Evolutionary conservation across 2,329 filamentous ascomycete genomes (phyloP), one percentile per base, ranked within the genome.

Genomic region (Arthrobotrys pseudoclavata): DNA sequence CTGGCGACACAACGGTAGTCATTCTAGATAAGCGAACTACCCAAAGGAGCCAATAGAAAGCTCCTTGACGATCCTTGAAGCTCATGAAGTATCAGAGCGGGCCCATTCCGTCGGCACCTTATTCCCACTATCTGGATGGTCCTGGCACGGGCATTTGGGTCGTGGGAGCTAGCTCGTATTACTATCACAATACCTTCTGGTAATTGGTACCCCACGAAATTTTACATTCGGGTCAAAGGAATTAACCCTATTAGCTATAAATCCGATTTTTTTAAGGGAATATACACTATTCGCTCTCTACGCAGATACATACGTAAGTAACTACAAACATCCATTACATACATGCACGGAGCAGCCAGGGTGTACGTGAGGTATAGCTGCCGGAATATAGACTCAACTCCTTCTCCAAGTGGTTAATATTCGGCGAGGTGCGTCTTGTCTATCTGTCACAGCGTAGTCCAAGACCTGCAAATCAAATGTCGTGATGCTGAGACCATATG

Each of bases 391-490:
- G 34, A 60, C 55, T 22, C 31, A n/a, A 60, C 55, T 50, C 20
- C 18, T 26, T 60, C 26, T 60, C 55, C 55, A 60, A 60, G 34
- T 60, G 34, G 53, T 40, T 42, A 70, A 31, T 45, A 26, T 70
- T 70, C 67, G 67, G 67, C 67, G 67, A 70, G 24, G 18, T 70
- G 67, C 67, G 55, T 42, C 66, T 69, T 69, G 66, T 50, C 66
- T 29, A 29, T 31, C 15, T 22, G 18, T 47, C 40, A 37, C 55
- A 42, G 34, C 55, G 12, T 52, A 2, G 55, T 26, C 67, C 68
- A 71, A 71, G 55, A 20, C 52, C 53, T 60, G 40, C 26, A 34
- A 52, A 37, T 48, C 31, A 15, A 26, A 70, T 70, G 67, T 70
- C 67, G 67, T 70, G 67, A 70, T 70, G 53, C n/a, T 62, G 31